Conservation (phyloP, 73 alveolate genomes). For the Urostyla sp. region DNA sequence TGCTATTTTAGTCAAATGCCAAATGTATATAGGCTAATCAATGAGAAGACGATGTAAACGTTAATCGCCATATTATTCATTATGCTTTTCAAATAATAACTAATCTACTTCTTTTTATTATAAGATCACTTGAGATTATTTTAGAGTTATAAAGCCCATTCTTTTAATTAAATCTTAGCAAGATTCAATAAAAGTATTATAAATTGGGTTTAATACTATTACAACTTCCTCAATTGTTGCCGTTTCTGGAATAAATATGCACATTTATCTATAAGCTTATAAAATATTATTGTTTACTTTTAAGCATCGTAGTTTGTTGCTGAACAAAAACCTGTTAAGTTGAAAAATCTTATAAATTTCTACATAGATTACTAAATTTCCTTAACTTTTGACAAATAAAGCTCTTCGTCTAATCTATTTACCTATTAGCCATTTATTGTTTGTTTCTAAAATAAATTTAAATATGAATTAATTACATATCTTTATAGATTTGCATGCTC, state of each 20-base stretch:
- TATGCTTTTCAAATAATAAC: neutral
- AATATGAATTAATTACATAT: no score
- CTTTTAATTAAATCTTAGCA: slow-evolving; percentile 12
- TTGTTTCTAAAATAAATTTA: neutral
- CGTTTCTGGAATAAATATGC: slow-evolving; percentile 54
- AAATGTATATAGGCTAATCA: slow-evolving; percentile 9
- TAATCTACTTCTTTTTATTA: neutral
- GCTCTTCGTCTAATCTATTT: slow-evolving; percentile 11
- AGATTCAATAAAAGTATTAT: neutral
- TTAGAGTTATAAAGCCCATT: slow-evolving; percentile 41
- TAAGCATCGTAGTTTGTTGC: slow-evolving; percentile 21
- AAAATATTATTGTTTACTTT: slow-evolving; percentile 26
- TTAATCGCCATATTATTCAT: neutral
- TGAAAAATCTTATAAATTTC: slow-evolving; percentile 39
- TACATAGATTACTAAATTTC: slow-evolving; percentile 27
- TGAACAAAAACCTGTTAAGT: slow-evolving; percentile 45
- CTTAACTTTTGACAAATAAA: slow-evolving; percentile 46
- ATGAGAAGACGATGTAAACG: no score
- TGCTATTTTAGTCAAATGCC: slow-evolving; percentile 25
- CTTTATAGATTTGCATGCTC: slow-evolving; percentile 33
- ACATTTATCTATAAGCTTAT: slow-evolving; percentile 27
- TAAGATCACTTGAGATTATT: no score
- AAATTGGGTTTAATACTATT: slow-evolving; percentile 52
- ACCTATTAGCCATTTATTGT: neutral
- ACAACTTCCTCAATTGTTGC: slow-evolving; percentile 45